Percentiles rank a stretch among this genome's conserved stretches.
Evolutionary conservation across 352 stramenopile genomes (phyloP).

Genomic region (Globisporangium alternatum): DNA sequence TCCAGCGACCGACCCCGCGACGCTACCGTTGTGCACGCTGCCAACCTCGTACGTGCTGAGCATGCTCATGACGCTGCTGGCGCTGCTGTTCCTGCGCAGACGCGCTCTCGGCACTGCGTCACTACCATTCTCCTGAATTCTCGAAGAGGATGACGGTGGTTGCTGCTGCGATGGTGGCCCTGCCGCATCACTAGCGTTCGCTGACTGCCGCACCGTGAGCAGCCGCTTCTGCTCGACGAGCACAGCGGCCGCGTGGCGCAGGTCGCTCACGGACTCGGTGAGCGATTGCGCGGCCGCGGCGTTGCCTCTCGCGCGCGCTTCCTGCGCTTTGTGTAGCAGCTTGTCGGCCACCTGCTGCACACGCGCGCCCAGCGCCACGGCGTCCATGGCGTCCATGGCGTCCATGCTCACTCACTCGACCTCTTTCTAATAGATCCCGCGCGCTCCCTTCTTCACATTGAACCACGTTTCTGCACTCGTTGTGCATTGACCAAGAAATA

Average conservation of each 20-base stretch:
- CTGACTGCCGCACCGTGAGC: constrained; percentile 18
- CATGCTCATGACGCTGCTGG: constrained; percentile 19
- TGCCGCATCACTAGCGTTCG: constrained; percentile 20
- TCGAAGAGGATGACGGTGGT: constrained; percentile 18
- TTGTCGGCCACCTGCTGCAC: constrained; percentile 78
- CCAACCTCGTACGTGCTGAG: constrained; percentile 18
- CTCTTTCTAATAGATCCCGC: background rate
- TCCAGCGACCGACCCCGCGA: constrained; percentile 11
- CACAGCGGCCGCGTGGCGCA: constrained; percentile 50
- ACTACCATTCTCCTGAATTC: constrained; percentile 15
- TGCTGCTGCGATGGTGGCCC: background rate
- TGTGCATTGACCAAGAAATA: background rate
- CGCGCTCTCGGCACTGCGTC: constrained; percentile 17
- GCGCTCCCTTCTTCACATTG: background rate
- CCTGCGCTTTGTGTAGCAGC: constrained; percentile 60
- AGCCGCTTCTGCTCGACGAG: constrained; percentile 57
- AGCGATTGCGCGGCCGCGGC: constrained; percentile 42
- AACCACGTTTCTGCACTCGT: background rate
- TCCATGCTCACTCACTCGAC: constrained; percentile 12
- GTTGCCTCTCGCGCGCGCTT: constrained; percentile 64
- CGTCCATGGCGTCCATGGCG: constrained; percentile 31
- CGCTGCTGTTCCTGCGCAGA: constrained; percentile 18
- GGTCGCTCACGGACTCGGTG: constrained; percentile 42
- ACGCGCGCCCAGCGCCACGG: constrained; percentile 53
- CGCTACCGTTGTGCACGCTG: constrained; percentile 13